Percentiles rank a stretch among this genome's conserved stretches.
Conservation (phyloP, 306 rosid genomes). For the Prunus davidiana region DNA sequence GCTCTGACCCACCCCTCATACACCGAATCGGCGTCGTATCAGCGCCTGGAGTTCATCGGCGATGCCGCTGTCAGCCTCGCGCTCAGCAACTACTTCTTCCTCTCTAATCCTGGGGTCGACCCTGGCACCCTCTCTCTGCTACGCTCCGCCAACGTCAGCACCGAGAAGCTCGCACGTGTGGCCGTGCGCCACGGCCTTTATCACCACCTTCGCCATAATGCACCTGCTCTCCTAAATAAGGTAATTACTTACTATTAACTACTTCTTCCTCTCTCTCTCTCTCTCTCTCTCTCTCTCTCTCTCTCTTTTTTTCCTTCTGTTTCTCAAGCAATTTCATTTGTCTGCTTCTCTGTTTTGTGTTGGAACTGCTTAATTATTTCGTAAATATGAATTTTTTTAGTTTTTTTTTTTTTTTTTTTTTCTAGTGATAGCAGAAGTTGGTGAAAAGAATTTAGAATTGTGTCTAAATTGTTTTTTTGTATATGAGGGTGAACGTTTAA, state of each 20-base stretch:
- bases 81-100: conserved; percentile 42
- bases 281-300: no score
- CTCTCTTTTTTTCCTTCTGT: neutral
- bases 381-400: neutral
- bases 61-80: conserved; percentile 58
- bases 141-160: conserved; percentile 69
- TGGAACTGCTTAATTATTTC: neutral
- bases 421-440: neutral
- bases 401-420: no score
- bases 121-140: conserved; percentile 57
- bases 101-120: conserved; percentile 39
- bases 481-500: neutral
- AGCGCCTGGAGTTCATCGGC: conserved; percentile 77
- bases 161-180: conserved; percentile 83
- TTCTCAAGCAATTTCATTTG: neutral
- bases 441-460: no score
- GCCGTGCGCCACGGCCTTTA: conserved; percentile 52
- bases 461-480: neutral
- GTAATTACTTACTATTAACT: neutral
- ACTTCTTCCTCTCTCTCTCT: no score
- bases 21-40: conserved; percentile 28
- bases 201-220: conserved; percentile 37
- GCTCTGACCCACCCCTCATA: conserved; percentile 74
- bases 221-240: conserved; percentile 30
- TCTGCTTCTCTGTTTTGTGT: neutral